phyloP scores from a whole-genome alignment of 495 filamentous ascomycete species.

The Parmelia sp. region DNA sequence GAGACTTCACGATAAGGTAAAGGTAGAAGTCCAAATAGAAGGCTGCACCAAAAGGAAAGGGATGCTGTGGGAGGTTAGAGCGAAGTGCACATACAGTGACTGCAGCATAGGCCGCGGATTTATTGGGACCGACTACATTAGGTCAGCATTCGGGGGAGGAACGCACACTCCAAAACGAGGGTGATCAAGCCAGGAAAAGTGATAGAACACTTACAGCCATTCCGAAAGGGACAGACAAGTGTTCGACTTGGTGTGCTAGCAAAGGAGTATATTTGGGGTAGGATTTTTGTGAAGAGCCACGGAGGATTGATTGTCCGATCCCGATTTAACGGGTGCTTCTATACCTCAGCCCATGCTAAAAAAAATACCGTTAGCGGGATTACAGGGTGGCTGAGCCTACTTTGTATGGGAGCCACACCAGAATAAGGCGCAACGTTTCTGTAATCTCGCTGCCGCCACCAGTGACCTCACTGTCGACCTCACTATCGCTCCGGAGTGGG shows the following conservation, averaged over 20 bases:
- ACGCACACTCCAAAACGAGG: background rate
- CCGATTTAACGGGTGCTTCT: background rate
- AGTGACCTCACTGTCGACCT: too few relatives aligned
- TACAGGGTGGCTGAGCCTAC: too few relatives aligned
- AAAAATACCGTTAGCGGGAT: too few relatives aligned
- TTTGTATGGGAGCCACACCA: too few relatives aligned
- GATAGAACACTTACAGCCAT: constrained; percentile 6
- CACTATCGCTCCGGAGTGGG: too few relatives aligned
- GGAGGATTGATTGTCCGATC: constrained; percentile 9
- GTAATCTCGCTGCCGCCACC: too few relatives aligned
- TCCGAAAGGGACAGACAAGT: constrained; percentile 2
- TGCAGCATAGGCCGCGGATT: constrained; percentile 89
- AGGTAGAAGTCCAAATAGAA: background rate
- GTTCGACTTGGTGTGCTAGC: background rate
- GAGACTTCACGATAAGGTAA: background rate
- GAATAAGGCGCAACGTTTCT: too few relatives aligned
- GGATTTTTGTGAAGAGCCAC: background rate
- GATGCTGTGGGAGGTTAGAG: background rate
- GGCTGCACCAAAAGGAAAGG: background rate
- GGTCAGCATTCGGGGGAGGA: background rate
- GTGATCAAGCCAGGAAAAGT: background rate
- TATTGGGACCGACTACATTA: constrained; percentile 65
- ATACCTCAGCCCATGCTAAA: too few relatives aligned
- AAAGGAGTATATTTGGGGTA: background rate
- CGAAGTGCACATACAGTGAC: constrained; percentile 57